Evolutionary conservation across 192 early-diverging fungal species (phyloP).

Genomic region (Nowakowskiella sp.): DNA sequence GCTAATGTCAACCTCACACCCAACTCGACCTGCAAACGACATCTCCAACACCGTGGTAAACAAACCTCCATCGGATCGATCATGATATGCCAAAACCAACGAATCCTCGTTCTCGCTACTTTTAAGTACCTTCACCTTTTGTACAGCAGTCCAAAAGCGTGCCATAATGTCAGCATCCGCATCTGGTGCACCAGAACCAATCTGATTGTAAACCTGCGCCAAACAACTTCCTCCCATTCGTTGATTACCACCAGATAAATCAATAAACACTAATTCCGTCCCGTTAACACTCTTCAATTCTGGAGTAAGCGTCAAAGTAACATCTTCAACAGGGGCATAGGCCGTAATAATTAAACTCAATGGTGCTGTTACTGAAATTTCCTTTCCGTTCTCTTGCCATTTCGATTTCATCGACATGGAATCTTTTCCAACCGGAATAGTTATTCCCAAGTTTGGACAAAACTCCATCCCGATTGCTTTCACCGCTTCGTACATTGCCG

Average conservation of each 20-base stretch:
- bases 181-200: slow-evolving; percentile 84
- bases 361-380: slow-evolving; percentile 73
- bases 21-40: slow-evolving; percentile 91
- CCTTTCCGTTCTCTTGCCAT: slow-evolving; percentile 50
- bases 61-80: slow-evolving; percentile 96
- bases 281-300: slow-evolving; percentile 52
- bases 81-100: slow-evolving; percentile 89
- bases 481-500: slow-evolving; percentile 87
- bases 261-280: slow-evolving; percentile 74
- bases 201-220: slow-evolving; percentile 86
- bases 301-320: slow-evolving; percentile 82
- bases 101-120: slow-evolving; percentile 27
- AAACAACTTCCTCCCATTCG: slow-evolving; percentile 90
- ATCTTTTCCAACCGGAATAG: slow-evolving; percentile 98
- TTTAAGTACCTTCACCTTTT: slow-evolving; percentile 40
- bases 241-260: slow-evolving; percentile 72
- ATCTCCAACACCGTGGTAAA: slow-evolving; percentile 90
- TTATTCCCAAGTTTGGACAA: slow-evolving; percentile 85
- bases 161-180: slow-evolving; percentile 61
- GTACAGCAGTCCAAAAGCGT: slow-evolving; percentile 73
- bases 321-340: slow-evolving; percentile 82
- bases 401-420: slow-evolving; percentile 99
- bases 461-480: slow-evolving; percentile 86
- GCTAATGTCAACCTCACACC: slow-evolving; percentile 60
- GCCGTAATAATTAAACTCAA: slow-evolving; percentile 89